Evolutionary conservation across 495 filamentous ascomycete genomes (phyloP), one percentile per base, ranked within the genome.

Genomic region (Delitschia confertaspora): DNA sequence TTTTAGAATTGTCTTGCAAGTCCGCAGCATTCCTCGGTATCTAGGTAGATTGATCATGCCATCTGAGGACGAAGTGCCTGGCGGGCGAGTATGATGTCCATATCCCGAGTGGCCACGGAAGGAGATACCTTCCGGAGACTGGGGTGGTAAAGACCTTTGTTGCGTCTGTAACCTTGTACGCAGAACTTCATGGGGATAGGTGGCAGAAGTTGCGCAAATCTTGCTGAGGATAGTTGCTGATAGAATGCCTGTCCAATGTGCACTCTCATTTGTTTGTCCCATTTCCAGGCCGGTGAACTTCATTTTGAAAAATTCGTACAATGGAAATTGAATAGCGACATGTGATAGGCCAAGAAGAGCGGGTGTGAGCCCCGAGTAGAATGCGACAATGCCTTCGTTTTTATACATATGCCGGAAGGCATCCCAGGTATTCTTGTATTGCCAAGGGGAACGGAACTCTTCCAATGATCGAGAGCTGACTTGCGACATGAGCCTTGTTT

Each of bases 121-220:
- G 14, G 82, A 67, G 3, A 77, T 65, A 36, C 71, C 72, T 47
- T 80, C 74, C 10, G 56, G 56, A 4, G 69, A 70, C 11, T 71
- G 62, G 7, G 68, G 64, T 0, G 76, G 74, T 6, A 70, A 62
- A 22, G 71, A 69, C 42, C 82, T 70, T 48, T 85, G 76, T 59
- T 93, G 91, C 4, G 85, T 95, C 63, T 94, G 93, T 37, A 93
- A 69, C 46, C 86, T 72, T 17, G 86, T 99, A 32, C 85, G 78
- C 26, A 95, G 78, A 10, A 99, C 91, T 62, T 99, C 91, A 62
- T 99, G 91, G 0, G 91, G 91, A 58, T 99, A 99, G 17, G 91
- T 99, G 13, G 89, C 83, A 11, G 84, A 87, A 58, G 88, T 95
- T 6, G 91, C 91, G 58, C 91, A 81, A 42, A 95, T 73, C 62